A percentile compares a stretch with the other conserved stretches of the same genome.
Conservation (phyloP, 495 filamentous ascomycete species). For the Talaromyces ruber region DNA sequence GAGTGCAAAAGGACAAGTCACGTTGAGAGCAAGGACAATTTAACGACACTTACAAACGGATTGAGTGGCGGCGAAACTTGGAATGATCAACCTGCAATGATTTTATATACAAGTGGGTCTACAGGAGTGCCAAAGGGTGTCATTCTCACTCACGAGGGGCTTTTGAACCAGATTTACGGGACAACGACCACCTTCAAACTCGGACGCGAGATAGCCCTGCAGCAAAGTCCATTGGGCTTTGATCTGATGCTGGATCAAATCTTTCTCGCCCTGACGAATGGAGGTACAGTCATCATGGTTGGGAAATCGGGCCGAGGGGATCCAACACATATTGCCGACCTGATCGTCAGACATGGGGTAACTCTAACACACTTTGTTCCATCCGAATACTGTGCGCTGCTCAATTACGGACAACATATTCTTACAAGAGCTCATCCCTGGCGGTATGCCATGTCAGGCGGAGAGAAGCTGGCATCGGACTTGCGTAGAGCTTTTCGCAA, state of each 20-base stretch:
- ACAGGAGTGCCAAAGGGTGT: slow-evolving; percentile 31
- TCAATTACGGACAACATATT: slow-evolving; percentile 16
- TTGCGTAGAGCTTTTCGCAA: slow-evolving; percentile 15
- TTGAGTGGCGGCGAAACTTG: background rate
- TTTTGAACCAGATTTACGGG: slow-evolving; percentile 16
- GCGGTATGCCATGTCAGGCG: slow-evolving; percentile 10
- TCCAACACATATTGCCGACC: slow-evolving; percentile 19
- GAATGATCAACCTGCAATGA: slow-evolving; percentile 14
- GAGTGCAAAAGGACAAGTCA: background rate
- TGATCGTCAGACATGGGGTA: slow-evolving; percentile 25
- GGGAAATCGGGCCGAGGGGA: slow-evolving; percentile 16
- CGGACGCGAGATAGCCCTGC: slow-evolving; percentile 20
- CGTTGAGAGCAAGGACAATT: background rate
- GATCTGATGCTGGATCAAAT: slow-evolving; percentile 30
- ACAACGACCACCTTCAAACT: slow-evolving; percentile 3
- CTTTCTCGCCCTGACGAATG: slow-evolving; percentile 18
- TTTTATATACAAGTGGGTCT: slow-evolving; percentile 36
- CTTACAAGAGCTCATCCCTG: background rate
- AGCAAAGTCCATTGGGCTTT: slow-evolving; percentile 36
- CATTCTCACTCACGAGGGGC: slow-evolving; percentile 18
- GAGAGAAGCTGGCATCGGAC: slow-evolving; percentile 12
- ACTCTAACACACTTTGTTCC: slow-evolving; percentile 30
- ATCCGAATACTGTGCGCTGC: slow-evolving; percentile 29
- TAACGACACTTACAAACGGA: background rate
- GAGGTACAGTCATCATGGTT: slow-evolving; percentile 24